Evolutionary conservation across 2,329 filamentous ascomycete genomes (phyloP), one percentile per base, ranked within the genome.

Genomic region (Penicillium sp.): DNA sequence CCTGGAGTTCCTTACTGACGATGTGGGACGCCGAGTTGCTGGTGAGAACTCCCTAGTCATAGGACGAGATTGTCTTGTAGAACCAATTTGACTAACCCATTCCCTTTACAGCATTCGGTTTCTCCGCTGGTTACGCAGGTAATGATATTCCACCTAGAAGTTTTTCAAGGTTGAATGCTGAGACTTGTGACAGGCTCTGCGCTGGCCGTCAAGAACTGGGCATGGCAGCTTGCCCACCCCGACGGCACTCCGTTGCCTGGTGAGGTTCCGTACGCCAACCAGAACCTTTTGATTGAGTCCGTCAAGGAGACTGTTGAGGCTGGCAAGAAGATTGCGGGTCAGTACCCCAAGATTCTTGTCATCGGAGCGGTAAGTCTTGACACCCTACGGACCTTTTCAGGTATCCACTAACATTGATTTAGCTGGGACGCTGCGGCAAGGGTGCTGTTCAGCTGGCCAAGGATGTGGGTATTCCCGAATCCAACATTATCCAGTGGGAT

Each of bases 1-100:
- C 58, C 77, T 96, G 25, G 90, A 95, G 63, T 96, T 95, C 64
- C 74, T 96, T 25, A 78, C 80, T 26, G 84, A 94, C 53, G 78
- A 83, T 49, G 75, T 71, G 19, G 86, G 86, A 25, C 75, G 85
- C 78, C 60, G 67, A 46, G 67, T 70, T 41, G 68, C 67, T 50
- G 64, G 61, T 64, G 44, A 48, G 59, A 29, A 13, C n/a, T 9
- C 18, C 29, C 1, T 14, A 16, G n/a, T 26, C 7, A 20, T 9
- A n/a, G 7, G 8, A 31, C 28, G 8, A 6, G 13, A 8, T 7
- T 11, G 8, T 21, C 9, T 11, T 9, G 18, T 21, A 10, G 29
- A 21, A 36, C 13, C 20, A 14, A 10, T 17, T 28, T 29, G 28
- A 36, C 41, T 53, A 19, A 48, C 33, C 4, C 18, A 13, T 14